Conservation (phyloP, 2,329 filamentous ascomycete genomes). For the Tolypocladium pustulatum region DNA sequence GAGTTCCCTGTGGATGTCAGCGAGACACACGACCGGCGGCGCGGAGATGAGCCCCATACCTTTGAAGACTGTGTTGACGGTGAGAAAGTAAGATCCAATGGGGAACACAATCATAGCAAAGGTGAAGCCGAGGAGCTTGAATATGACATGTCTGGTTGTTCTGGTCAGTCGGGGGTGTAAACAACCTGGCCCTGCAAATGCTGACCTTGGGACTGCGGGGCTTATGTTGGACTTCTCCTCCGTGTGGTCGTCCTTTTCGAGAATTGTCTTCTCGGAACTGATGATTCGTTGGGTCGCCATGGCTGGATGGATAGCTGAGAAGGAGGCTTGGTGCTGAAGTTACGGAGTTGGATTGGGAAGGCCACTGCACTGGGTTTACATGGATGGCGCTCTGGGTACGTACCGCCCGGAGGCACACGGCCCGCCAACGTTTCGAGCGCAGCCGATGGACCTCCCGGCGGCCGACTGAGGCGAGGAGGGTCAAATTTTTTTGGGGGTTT, state of each 20-base stretch:
- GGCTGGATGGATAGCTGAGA: slow-evolving; percentile 13
- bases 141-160: slow-evolving; percentile 60
- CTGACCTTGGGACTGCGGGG: slow-evolving; percentile 76
- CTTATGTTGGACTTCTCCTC: slow-evolving; percentile 58
- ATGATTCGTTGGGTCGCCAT: slow-evolving; percentile 65
- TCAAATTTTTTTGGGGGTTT: background rate
- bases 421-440: background rate
- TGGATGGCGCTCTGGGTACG: background rate
- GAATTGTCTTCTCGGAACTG: slow-evolving; percentile 53
- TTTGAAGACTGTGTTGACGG: slow-evolving; percentile 64
- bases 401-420: background rate
- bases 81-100: slow-evolving; percentile 80
- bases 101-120: slow-evolving; percentile 82
- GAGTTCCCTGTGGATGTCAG: slow-evolving; percentile 56
- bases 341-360: background rate
- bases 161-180: background rate
- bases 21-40: background rate
- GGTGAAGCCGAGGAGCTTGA: slow-evolving; percentile 84
- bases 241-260: slow-evolving; percentile 46
- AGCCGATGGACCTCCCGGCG: background rate
- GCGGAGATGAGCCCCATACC: slow-evolving; percentile 39
- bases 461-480: background rate
- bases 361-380: background rate
- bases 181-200: background rate
- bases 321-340: background rate